These are phyloP conservation scores for Albizia julibrissin DNA, from an alignment of 306 rosid species.

Conservation along the genomic window DNA sequence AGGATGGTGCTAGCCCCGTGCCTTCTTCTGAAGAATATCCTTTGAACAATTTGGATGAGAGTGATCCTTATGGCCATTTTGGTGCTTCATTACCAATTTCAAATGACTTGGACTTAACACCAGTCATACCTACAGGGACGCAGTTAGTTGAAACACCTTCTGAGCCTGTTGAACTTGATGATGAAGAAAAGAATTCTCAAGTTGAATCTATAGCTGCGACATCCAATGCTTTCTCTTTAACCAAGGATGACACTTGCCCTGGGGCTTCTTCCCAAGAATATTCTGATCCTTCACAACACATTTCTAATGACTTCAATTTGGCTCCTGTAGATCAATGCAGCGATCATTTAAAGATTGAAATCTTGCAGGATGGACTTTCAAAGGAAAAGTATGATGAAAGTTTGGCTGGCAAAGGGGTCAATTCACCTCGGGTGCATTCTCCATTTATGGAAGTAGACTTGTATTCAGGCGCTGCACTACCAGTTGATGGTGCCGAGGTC, in stretches of 20 bases:
- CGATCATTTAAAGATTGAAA: conserved; percentile 34
- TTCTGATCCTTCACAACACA: conserved; percentile 41
- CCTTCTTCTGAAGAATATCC: conserved; percentile 41
- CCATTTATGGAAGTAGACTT: conserved; percentile 39
- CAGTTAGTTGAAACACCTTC: conserved; percentile 44
- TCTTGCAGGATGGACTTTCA: conserved; percentile 36
- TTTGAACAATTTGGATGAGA: conserved; percentile 41
- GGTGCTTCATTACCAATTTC: conserved; percentile 38
- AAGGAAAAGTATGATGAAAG: conserved; percentile 36
- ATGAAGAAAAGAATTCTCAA: conserved; percentile 39
- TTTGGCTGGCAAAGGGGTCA: conserved; percentile 36
- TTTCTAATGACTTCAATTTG: conserved; percentile 43
- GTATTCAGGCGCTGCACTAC: conserved; percentile 32
- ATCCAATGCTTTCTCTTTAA: conserved; percentile 36
- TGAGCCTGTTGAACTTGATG: conserved; percentile 32
- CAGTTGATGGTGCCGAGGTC: conserved; percentile 34
- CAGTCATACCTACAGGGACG: conserved; percentile 36
- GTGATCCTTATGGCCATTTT: conserved; percentile 42
- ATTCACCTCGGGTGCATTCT: conserved; percentile 40
- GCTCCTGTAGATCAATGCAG: conserved; percentile 42
- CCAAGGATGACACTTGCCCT: conserved; percentile 35
- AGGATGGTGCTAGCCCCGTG: conserved; percentile 37
- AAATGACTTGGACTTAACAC: conserved; percentile 41
- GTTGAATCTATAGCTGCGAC: conserved; percentile 39
- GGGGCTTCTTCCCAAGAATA: conserved; percentile 40